phyloP scores from a whole-genome alignment of 129 eudicot species.

The Lactuca saligna region DNA sequence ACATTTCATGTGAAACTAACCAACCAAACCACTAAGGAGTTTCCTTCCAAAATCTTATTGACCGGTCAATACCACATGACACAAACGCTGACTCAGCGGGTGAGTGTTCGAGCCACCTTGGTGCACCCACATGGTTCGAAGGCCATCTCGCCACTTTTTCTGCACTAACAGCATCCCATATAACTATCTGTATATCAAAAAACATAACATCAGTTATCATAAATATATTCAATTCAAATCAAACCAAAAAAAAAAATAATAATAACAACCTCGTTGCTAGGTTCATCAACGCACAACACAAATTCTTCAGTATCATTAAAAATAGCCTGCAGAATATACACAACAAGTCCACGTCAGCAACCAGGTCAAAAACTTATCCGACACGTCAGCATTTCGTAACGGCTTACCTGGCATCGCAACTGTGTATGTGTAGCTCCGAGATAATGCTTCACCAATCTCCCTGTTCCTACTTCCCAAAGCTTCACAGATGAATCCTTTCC shows the following conservation, averaged over 20 bases:
- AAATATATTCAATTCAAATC: background rate
- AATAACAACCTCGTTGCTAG: conserved; percentile 70
- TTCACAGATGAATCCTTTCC: conserved; percentile 85
- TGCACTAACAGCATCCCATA: conserved; percentile 85
- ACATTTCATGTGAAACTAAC: background rate
- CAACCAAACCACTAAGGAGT: conserved; percentile 27
- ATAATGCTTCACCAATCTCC: conserved; percentile 82
- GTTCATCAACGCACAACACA: conserved; percentile 65
- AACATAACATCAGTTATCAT: background rate
- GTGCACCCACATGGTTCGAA: conserved; percentile 72
- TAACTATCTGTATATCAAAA: conserved; percentile 50
- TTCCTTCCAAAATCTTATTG: conserved; percentile 78
- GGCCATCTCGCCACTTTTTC: conserved; percentile 81
- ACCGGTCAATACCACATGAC: conserved; percentile 76
- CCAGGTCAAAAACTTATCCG: background rate
- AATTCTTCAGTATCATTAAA: conserved; percentile 78
- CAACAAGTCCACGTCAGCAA: background rate
- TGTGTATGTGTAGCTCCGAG: conserved; percentile 77
- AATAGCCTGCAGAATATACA: conserved; percentile 52
- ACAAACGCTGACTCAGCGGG: conserved; percentile 70
- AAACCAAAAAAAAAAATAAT: conserved; percentile 7
- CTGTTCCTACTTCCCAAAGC: conserved; percentile 90
- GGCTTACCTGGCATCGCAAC: conserved; percentile 72
- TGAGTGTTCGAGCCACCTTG: conserved; percentile 87
- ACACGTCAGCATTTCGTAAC: background rate